These are phyloP conservation scores for Rubia yunnanensis DNA, from an alignment of 257 asterid species.

Conservation along the genomic window DNA sequence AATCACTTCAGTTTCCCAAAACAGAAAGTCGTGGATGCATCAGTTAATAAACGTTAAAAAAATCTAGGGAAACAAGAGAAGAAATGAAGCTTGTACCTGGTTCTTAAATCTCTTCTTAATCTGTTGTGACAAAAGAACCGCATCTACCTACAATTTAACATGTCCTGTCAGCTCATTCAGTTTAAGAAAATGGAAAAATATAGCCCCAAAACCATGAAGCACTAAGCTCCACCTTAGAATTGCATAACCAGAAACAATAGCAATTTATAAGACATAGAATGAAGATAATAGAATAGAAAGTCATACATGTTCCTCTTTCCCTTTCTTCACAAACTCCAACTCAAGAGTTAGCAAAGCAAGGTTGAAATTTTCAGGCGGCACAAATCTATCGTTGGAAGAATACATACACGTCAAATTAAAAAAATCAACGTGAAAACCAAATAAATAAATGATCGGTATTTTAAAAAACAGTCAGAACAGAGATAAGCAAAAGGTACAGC, in stretches of 20 bases:
- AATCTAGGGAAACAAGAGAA: not conserved
- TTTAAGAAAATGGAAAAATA: not conserved
- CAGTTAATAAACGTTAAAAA: not conserved
- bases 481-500: not conserved
- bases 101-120: conserved; percentile 57
- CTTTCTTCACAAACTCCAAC: conserved; percentile 92
- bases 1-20: not conserved
- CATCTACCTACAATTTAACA: conserved; percentile 64
- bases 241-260: conserved; percentile 4
- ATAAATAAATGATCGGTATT: too few relatives aligned
- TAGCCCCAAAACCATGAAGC: not conserved
- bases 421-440: not conserved
- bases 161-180: conserved; percentile 16
- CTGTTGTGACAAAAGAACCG: conserved; percentile 61
- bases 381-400: conserved; percentile 36
- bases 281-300: conserved; percentile 9
- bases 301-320: conserved; percentile 76
- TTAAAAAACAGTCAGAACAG: not conserved
- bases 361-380: conserved; percentile 78
- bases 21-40: not conserved
- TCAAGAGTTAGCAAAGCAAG: conserved; percentile 82
- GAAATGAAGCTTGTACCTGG: conserved; percentile 44
- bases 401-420: not conserved
- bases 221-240: not conserved
- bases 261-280: not conserved